Evolutionary conservation across 192 early-diverging fungal species (phyloP), one percentile per base, ranked within the genome.

Genomic region (Podila verticillata): DNA sequence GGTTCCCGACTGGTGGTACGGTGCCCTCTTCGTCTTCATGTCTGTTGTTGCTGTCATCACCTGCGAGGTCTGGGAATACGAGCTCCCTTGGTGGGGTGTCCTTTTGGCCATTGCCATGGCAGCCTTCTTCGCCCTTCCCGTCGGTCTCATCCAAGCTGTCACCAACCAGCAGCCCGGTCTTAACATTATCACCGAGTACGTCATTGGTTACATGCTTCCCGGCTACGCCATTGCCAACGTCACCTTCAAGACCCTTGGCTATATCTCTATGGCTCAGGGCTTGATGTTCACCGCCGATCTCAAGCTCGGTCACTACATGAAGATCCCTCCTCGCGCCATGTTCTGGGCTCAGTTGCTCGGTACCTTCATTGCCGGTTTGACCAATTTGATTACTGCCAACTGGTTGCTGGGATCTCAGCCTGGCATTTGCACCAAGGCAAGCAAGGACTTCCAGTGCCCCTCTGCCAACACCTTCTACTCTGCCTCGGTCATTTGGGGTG

Each of bases 221-320:
- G 91, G 91, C 54, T 72, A 71, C 35, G 79, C 86, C 22, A 79
- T 88, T 26, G 81, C 79, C 57, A 85, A 84, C 60, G 84, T 92
- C 66, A 80, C 74, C 56, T 92, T 91, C 81, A 92, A 92, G 83
- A 84, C 83, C 22, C 77, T 86, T 32, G 84, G 86, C 35, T 84
- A 83, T 59, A 84, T 84, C 24, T 84, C 90, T 15, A 90, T 95
- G 89, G 74, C 82, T 19, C 96, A 98, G 85, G 91, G 89, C 48
- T 74, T 97, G 34, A 85, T 85, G 26, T 90, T 97, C 31, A 72
- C 91, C 7, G 30, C 63, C 32, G 93, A 95, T 80, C 80, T 96
- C n/a, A 96, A 96, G 72, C 82, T 95, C 12, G 83, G 83, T 28
- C 71, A 71, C 48, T 84, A 81, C 71, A 79, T 80, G 66, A 80